Percentiles rank a stretch among this genome's conserved stretches.
phyloP scores from a whole-genome alignment of 2,329 filamentous ascomycete species.

The Sporothrix dimorphospora region DNA sequence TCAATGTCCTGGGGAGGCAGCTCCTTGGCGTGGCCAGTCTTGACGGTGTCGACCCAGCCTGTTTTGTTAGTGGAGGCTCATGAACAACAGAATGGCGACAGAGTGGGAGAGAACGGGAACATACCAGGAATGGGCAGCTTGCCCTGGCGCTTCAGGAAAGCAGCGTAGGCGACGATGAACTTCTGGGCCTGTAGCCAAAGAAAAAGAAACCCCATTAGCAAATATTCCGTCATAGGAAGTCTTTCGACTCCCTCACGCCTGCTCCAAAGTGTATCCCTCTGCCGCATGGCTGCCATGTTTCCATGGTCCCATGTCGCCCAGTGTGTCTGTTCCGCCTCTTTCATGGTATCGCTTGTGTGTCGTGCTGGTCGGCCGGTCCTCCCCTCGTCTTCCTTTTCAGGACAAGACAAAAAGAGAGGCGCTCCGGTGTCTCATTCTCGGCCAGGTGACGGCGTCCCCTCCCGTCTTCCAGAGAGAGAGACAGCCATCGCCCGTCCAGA shows the following conservation, averaged over 20 bases:
- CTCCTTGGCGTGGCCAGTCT: constrained; percentile 96
- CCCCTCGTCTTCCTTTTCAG: background rate
- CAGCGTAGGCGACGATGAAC: constrained; percentile 82
- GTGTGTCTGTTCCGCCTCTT: constrained; percentile 15
- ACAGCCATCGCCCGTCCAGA: background rate
- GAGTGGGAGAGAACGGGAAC: background rate
- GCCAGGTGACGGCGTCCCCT: background rate
- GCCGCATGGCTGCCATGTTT: constrained; percentile 34
- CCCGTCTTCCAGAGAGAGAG: constrained; percentile 2
- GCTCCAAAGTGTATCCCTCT: constrained; percentile 49
- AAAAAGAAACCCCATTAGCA: constrained; percentile 62
- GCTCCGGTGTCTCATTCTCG: background rate
- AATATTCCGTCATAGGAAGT: constrained; percentile 74
- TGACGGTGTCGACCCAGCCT: constrained; percentile 99
- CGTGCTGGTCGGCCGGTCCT: background rate
- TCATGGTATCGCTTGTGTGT: constrained; percentile 5
- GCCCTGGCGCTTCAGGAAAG: constrained; percentile 92
- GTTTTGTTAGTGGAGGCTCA: background rate
- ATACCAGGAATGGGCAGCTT: constrained; percentile 87
- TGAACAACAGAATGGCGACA: background rate
- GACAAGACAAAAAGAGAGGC: background rate
- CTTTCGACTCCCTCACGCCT: constrained; percentile 73
- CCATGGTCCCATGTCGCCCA: constrained; percentile 27
- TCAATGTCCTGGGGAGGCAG: constrained; percentile 97
- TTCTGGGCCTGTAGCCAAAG: constrained; percentile 70